Percentiles rank a stretch among this genome's conserved stretches.
Evolutionary conservation across 208 protist genomes (phyloP).

Genomic region (Trichomonas gallinae): DNA sequence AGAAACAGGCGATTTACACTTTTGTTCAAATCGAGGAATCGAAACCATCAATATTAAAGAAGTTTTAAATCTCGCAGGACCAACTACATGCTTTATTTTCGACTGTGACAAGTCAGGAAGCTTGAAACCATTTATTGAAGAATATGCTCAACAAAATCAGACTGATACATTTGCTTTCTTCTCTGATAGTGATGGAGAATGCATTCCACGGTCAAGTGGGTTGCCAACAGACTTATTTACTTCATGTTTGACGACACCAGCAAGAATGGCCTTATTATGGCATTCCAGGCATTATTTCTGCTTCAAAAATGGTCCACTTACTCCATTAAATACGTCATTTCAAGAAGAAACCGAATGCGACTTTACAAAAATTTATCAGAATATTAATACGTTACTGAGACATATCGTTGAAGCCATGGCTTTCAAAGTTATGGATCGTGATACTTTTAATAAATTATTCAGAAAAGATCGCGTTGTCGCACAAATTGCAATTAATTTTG

Average conservation of each 20-base stretch:
- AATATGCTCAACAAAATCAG: background rate
- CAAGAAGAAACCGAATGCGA: background rate
- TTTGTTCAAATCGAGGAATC: background rate
- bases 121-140: background rate
- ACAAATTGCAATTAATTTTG: background rate
- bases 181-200: background rate
- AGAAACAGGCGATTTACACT: background rate
- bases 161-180: background rate
- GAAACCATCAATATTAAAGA: background rate
- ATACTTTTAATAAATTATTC: background rate
- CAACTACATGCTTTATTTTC: background rate
- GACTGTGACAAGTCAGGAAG: background rate
- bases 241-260: background rate
- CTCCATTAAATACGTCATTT: background rate
- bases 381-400: background rate
- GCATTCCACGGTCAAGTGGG: background rate
- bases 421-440: background rate
- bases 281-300: background rate
- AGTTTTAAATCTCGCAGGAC: background rate
- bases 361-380: background rate
- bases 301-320: slow-evolving; percentile 18
- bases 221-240: background rate
- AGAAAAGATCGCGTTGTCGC: background rate
- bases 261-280: background rate
- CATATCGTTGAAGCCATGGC: slow-evolving; percentile 13